phyloP scores from a whole-genome alignment of 495 filamentous ascomycete species.

The Penicillium canariense region DNA sequence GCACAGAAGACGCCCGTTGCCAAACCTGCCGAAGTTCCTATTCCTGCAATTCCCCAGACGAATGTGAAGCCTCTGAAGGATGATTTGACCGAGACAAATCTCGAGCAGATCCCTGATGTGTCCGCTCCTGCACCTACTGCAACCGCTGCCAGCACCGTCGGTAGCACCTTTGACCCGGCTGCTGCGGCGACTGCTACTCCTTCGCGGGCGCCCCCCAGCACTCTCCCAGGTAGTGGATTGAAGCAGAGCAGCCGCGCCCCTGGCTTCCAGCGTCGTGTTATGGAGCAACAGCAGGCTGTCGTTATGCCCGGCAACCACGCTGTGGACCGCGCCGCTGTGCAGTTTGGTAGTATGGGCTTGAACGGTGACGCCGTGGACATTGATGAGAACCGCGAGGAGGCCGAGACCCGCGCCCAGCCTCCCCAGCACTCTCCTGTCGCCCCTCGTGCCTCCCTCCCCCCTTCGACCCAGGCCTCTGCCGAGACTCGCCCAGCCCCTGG shows the following conservation, averaged over 20 bases:
- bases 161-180: conserved; percentile 74
- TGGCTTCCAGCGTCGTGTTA: conserved; percentile 74
- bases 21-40: conserved; percentile 27
- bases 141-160: conserved; percentile 87
- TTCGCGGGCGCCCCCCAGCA: conserved; percentile 58
- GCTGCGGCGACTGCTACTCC: conserved; percentile 56
- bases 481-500: conserved; percentile 69
- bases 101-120: conserved; percentile 81
- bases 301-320: conserved; percentile 99
- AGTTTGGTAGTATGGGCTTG: conserved; percentile 94
- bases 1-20: conserved; percentile 30
- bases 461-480: conserved; percentile 51
- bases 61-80: conserved; percentile 69
- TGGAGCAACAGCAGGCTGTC: conserved; percentile 95
- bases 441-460: conserved; percentile 89
- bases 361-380: conserved; percentile 79
- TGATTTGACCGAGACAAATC: conserved; percentile 84
- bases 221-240: conserved; percentile 69
- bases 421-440: conserved; percentile 90
- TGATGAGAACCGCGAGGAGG: conserved; percentile 90
- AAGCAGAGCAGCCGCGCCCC: conserved; percentile 75
- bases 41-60: conserved; percentile 50
- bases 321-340: conserved; percentile 89
- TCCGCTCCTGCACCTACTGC: conserved; percentile 71
- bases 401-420: conserved; percentile 91